phyloP scores from a whole-genome alignment of 192 early-diverging fungal species.

The Backusella sp. region DNA sequence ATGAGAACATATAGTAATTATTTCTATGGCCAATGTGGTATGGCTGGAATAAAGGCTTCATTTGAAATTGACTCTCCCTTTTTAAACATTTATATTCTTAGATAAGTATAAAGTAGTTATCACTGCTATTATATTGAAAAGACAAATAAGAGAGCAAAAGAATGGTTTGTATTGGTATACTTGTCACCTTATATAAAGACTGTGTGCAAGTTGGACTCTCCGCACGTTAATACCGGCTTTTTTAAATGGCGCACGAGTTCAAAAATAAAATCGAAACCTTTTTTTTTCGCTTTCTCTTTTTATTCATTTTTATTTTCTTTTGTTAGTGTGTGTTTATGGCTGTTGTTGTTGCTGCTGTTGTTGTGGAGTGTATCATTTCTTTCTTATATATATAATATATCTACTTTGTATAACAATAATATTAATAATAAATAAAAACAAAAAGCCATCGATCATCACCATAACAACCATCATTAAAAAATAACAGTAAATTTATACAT shows the following conservation, averaged over 20 bases:
- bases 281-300: neutral
- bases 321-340: neutral
- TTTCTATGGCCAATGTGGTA: too few species aligned
- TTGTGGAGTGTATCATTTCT: constrained; percentile 6
- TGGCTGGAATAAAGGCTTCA: too few species aligned
- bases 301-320: neutral
- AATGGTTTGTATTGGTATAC: neutral
- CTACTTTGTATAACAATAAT: constrained; percentile 3
- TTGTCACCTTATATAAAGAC: neutral
- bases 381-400: constrained; percentile 3
- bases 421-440: neutral
- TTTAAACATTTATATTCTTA: too few species aligned
- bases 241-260: neutral
- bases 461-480: neutral
- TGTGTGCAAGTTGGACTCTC: neutral
- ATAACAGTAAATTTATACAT: neutral
- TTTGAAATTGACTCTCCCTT: too few species aligned
- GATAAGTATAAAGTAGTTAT: too few species aligned
- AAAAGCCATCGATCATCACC: neutral
- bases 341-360: neutral
- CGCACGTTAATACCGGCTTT: neutral
- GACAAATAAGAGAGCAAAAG: neutral
- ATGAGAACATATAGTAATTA: too few species aligned
- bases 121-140: too few species aligned
- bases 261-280: neutral